These are phyloP conservation scores for Misopates orontium DNA, from an alignment of 257 asterid genomes.

Conservation along the genomic window DNA sequence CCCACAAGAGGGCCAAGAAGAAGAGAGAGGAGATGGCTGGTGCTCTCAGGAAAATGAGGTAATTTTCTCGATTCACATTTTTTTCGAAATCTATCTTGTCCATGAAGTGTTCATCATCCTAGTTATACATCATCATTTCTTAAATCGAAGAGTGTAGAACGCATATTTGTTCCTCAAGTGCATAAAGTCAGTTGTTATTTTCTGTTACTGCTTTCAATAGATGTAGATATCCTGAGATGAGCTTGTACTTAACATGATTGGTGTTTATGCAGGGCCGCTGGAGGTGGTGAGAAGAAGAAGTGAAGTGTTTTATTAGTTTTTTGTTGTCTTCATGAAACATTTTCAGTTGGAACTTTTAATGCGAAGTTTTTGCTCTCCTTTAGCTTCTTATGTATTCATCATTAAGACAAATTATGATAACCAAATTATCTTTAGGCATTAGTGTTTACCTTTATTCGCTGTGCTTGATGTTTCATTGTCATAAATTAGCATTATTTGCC, in stretches of 20 bases:
- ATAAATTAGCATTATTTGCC: too few relatives aligned
- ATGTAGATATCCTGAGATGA: neutral
- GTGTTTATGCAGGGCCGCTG: slow-evolving; percentile 57
- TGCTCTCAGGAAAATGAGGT: slow-evolving; percentile 82
- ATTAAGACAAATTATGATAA: neutral
- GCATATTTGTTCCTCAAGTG: neutral
- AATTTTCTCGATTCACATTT: neutral
- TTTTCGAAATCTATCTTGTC: too few relatives aligned
- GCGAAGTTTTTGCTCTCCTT: slow-evolving; percentile 19
- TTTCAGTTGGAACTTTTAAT: slow-evolving; percentile 27
- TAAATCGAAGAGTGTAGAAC: neutral
- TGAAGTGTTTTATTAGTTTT: slow-evolving; percentile 22
- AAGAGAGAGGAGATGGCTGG: slow-evolving; percentile 86
- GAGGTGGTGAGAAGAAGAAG: slow-evolving; percentile 83
- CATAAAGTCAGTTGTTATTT: neutral
- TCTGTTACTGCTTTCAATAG: neutral
- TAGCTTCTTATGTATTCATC: slow-evolving; percentile 20
- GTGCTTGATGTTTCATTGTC: too few relatives aligned
- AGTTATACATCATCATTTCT: neutral
- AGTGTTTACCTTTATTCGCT: too few relatives aligned
- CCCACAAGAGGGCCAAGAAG: slow-evolving; percentile 82
- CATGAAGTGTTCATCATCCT: neutral
- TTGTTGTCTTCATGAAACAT: slow-evolving; percentile 6
- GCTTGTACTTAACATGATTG: neutral
- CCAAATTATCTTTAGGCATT: too few relatives aligned